Percentiles rank a stretch among this genome's conserved stretches.
Conservation (phyloP, 75 land plant species). For the Selaginella tamariscina region DNA sequence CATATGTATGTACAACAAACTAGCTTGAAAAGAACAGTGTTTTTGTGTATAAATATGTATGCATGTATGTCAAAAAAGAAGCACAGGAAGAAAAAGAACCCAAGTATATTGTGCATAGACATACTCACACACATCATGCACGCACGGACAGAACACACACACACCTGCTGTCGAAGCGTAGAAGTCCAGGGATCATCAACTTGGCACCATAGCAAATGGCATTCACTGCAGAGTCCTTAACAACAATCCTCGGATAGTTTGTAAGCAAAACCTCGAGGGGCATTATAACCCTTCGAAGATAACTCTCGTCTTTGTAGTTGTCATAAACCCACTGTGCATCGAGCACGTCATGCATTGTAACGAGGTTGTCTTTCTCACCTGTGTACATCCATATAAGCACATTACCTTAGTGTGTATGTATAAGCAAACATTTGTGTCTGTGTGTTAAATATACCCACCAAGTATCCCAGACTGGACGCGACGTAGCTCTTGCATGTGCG, state of each 20-base stretch:
- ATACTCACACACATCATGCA: too few species aligned
- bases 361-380: slow-evolving; percentile 89
- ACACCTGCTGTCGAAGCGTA: slow-evolving; percentile 88
- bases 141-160: too few species aligned
- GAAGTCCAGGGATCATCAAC: slow-evolving; percentile 88
- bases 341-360: slow-evolving; percentile 90
- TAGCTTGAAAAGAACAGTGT: too few species aligned
- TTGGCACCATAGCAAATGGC: slow-evolving; percentile 97
- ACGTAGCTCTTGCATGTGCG: slow-evolving; percentile 94
- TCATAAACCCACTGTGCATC: slow-evolving; percentile 92
- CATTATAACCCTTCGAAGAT: slow-evolving; percentile 79
- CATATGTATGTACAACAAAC: too few species aligned
- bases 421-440: too few species aligned
- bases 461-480: slow-evolving; percentile 80
- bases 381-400: too few species aligned
- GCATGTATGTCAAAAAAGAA: too few species aligned
- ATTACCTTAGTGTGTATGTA: too few species aligned
- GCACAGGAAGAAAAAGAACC: too few species aligned
- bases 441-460: too few species aligned
- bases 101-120: too few species aligned
- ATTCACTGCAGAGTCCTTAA: slow-evolving; percentile 90
- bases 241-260: slow-evolving; percentile 80
- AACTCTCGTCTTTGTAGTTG: slow-evolving; percentile 65
- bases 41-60: too few species aligned
- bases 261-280: slow-evolving; percentile 78